phyloP scores from a whole-genome alignment of 2,329 filamentous ascomycete species.

The Pleomassaria siparia region DNA sequence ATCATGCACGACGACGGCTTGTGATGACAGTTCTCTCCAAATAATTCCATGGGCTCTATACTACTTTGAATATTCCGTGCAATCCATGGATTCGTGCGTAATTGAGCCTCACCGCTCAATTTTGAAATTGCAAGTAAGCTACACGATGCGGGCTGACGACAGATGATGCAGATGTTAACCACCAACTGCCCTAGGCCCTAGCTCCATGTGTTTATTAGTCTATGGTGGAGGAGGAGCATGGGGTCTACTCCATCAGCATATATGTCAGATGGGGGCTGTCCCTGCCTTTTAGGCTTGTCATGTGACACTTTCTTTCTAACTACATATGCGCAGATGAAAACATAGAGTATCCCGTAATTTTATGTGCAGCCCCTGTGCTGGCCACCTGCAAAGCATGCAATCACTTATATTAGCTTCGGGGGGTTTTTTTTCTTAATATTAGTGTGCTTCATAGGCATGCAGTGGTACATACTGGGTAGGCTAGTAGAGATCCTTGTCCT shows the following conservation, averaged over 20 bases:
- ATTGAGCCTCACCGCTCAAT: slow-evolving; percentile 7
- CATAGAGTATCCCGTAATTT: not conserved
- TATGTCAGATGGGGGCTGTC: too few relatives aligned
- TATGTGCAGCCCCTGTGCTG: slow-evolving; percentile 6
- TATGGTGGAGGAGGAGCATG: slow-evolving; percentile 1
- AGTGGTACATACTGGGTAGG: not conserved
- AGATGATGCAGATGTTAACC: slow-evolving; percentile 5
- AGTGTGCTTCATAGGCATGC: not conserved
- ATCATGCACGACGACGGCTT: slow-evolving; percentile 17
- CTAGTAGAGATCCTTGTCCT: too few relatives aligned
- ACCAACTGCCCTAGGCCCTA: not conserved
- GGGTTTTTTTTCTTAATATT: slow-evolving; percentile 3
- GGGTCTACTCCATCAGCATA: too few relatives aligned
- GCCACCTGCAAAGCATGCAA: slow-evolving; percentile 3
- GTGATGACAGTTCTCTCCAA: slow-evolving; percentile 5
- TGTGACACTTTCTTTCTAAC: too few relatives aligned
- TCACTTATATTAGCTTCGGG: slow-evolving; percentile 11
- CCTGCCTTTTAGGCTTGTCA: too few relatives aligned
- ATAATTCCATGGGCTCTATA: not conserved
- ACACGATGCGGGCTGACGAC: not conserved
- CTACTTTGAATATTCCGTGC: slow-evolving; percentile 1
- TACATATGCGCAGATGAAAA: not conserved
- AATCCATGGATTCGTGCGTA: not conserved
- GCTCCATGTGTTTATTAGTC: slow-evolving; percentile 10
- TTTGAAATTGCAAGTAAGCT: slow-evolving; percentile 3